These are phyloP conservation scores for Diaporthe longicolla DNA, from an alignment of 2,329 filamentous ascomycete species.

Conservation along the genomic window DNA sequence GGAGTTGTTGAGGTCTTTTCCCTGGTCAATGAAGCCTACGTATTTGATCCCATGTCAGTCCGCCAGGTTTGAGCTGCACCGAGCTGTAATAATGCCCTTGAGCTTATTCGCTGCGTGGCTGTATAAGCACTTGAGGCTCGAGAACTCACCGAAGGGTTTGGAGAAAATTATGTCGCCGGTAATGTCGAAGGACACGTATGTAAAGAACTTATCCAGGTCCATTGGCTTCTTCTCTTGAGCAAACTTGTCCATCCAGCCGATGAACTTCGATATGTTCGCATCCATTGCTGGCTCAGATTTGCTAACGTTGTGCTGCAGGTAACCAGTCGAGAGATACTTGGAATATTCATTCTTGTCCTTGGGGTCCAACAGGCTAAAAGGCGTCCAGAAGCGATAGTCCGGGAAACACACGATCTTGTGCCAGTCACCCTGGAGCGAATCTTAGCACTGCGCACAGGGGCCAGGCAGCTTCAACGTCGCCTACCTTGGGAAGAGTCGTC, in stretches of 20 bases:
- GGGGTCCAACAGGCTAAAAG: slow-evolving; percentile 56
- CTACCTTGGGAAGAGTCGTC: slow-evolving; percentile 54
- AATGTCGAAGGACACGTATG: slow-evolving; percentile 51
- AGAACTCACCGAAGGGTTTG: slow-evolving; percentile 46
- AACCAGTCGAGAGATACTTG: slow-evolving; percentile 51
- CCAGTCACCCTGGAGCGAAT: slow-evolving; percentile 44
- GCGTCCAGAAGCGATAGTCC: slow-evolving; percentile 56
- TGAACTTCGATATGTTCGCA: slow-evolving; percentile 42
- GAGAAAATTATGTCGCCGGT: slow-evolving; percentile 51
- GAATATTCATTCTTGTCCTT: slow-evolving; percentile 52
- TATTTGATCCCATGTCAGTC: not conserved
- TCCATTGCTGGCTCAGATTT: slow-evolving; percentile 43
- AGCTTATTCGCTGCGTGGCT: not conserved
- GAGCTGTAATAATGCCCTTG: not conserved
- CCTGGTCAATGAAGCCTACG: slow-evolving; percentile 49
- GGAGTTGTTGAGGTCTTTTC: slow-evolving; percentile 50
- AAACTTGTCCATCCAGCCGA: slow-evolving; percentile 44
- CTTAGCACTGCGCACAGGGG: not conserved
- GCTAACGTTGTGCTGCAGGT: slow-evolving; percentile 51
- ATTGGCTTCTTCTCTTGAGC: slow-evolving; percentile 41
- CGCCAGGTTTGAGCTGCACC: no score
- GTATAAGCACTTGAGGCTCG: not conserved
- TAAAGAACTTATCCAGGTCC: slow-evolving; percentile 46
- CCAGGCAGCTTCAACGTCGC: not conserved
- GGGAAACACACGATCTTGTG: slow-evolving; percentile 56